Conservation (phyloP, 2,329 filamentous ascomycete genomes). For the Fusarium haematococcum region DNA sequence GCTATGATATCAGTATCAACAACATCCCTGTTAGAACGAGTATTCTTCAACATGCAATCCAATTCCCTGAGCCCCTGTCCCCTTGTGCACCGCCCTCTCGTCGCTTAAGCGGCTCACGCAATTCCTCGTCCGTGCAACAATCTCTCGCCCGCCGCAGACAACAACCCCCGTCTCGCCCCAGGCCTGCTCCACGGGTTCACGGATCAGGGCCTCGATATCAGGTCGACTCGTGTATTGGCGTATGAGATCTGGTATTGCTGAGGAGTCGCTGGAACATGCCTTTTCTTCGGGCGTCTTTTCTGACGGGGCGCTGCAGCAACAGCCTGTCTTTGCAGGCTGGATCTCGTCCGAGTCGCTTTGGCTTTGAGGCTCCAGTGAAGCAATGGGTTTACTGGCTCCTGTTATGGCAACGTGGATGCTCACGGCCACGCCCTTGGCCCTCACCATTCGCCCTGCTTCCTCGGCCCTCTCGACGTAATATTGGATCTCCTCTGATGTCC, state of each 20-base stretch:
- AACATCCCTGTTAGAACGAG: conserved; percentile 55
- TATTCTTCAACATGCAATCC: conserved; percentile 72
- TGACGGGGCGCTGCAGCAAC: conserved; percentile 36
- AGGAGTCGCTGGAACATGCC: conserved; percentile 24
- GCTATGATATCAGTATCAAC: background rate
- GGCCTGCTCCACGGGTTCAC: conserved; percentile 66
- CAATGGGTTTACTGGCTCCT: conserved; percentile 40
- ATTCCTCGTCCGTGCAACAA: conserved; percentile 66
- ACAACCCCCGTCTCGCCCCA: conserved; percentile 72
- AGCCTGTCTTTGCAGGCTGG: conserved; percentile 32
- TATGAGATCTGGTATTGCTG: conserved; percentile 47
- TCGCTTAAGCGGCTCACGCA: conserved; percentile 68
- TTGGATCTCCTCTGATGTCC: conserved; percentile 63
- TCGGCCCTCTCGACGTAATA: conserved; percentile 65
- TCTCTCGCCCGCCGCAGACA: conserved; percentile 68
- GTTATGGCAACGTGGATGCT: conserved; percentile 68
- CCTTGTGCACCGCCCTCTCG: conserved; percentile 73
- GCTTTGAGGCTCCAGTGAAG: conserved; percentile 44
- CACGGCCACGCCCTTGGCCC: conserved; percentile 60
- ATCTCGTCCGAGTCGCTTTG: conserved; percentile 37
- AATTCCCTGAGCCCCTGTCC: conserved; percentile 72
- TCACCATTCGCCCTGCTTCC: conserved; percentile 56
- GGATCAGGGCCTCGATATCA: conserved; percentile 64
- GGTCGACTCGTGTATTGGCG: conserved; percentile 61
- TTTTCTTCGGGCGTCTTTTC: conserved; percentile 22